Conservation (phyloP, 2,329 filamentous ascomycete species). For the Stylonectria norvegica region DNA sequence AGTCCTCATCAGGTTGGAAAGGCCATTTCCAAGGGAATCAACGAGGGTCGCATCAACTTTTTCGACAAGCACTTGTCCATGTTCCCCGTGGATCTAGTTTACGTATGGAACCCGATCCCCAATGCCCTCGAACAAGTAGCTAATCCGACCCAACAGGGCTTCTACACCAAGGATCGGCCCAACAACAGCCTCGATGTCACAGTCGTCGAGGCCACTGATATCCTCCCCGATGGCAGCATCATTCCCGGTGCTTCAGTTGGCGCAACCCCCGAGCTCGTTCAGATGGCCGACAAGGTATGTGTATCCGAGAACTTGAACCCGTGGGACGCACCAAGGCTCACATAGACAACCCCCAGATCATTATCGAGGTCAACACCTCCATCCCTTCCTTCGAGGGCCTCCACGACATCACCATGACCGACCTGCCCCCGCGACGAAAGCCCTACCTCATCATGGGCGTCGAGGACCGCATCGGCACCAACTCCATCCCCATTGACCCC, state of each 20-base stretch:
- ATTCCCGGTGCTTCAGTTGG: conserved; percentile 84
- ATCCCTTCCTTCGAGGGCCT: conserved; percentile 82
- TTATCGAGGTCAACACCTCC: conserved; percentile 88
- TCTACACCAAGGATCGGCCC: conserved; percentile 76
- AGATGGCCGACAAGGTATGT: conserved; percentile 79
- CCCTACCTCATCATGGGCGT: conserved; percentile 82
- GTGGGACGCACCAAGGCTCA: conserved; percentile 2
- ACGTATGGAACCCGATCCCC: no score
- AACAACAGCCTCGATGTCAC: conserved; percentile 75
- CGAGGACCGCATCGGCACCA: conserved; percentile 81
- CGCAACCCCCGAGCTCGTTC: conserved; percentile 78
- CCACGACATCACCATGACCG: conserved; percentile 88
- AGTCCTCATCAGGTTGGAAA: conserved; percentile 88
- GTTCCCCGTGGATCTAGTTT: conserved; percentile 85
- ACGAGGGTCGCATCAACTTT: conserved; percentile 83
- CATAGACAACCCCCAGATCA: conserved; percentile 49
- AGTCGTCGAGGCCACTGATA: conserved; percentile 81
- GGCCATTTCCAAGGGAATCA: conserved; percentile 85
- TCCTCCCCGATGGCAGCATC: conserved; percentile 84
- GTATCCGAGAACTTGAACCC: background rate
- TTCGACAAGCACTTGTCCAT: conserved; percentile 93
- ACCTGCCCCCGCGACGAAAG: conserved; percentile 75
- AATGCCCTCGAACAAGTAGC: conserved; percentile 9
- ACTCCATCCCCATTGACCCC: conserved; percentile 78
- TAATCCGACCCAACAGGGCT: conserved; percentile 50